Base-by-base conservation (phyloP, 1,139 yeast genomes). In the Saccharomyces hybrid region DNA sequence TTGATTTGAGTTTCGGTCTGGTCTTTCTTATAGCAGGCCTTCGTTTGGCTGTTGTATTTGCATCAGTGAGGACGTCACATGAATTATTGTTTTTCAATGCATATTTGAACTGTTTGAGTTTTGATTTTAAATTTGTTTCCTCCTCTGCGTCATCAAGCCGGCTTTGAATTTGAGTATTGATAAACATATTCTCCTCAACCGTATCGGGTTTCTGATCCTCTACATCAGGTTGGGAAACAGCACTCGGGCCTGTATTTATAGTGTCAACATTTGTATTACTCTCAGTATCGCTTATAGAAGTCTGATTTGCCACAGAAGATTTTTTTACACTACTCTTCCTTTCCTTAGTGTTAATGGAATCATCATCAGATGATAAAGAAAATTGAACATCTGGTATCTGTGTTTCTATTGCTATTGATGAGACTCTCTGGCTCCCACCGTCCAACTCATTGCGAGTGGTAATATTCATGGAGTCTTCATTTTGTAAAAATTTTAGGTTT, bases 81-180 rank as follows among this genome's bases (percentile, higher is more conserved):
- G 55, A n/a, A 19, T 9, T 8, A 38, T 19, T 38, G 12, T 5
- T 6, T 6, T 38, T 16, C 7, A 19, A 44, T 16, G 32, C 46
- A 51, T 61, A 62, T 42, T 62, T 62, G 47, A 66, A 62, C n/a
- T 58, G 59, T 19, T 55, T 50, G 16, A 64, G 51, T 31, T 55
- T 55, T 3, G 56, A 47, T 54, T 58, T 61, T 31, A 60, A 11
- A 11, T 46, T 52, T 16, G 48, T 42, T n/a, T 64, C 62, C 14
- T 55, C 55, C 32, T 62, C 64, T 6, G 52, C 53, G 16, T 64
- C 69, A 55, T 68, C 71, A 24, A 68, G 49, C 32, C 62, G 52
- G 42, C 68, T 56, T 55, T 68, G 72, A 14, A 68, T 60, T 52
- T 68, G 72, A 5, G 72, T 68, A 34, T 60, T 65, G 4, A 68